Evolutionary conservation across 352 stramenopile species (phyloP), one percentile per base, ranked within the genome.

Genomic region (Phytopythium delawarense): DNA sequence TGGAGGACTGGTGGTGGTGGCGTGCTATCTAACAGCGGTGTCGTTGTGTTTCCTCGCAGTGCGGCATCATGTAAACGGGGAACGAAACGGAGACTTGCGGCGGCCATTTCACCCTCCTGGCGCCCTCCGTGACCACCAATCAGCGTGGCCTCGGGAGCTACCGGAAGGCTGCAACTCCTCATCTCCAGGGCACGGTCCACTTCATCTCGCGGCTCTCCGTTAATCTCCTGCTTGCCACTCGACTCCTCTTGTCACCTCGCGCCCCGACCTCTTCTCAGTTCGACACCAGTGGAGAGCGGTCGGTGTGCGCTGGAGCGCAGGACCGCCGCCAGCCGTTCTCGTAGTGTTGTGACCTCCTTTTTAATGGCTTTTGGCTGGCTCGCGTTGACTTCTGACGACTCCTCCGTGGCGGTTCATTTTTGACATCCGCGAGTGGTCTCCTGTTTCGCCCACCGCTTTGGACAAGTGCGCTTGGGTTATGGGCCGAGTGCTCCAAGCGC

Each of bases 11-110:
- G 7, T 20, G 45, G 18, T 51, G 16, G 20, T 32, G 23, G 32
- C 20, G 13, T 37, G 30, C 40, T 9, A 37, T 40, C 6, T 60
- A 35, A 35, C 32, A 37, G 6, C 59, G 12, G 11, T 64, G 21
- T 34, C 46, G 15, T 13, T 72, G 52, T 28, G 45, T 20, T 30
- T 2, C n/a, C 32, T 4, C 51, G 16, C 53, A 78, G 67, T 78
- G 70, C 52, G 70, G 70, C 23, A 75, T 78, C 65, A 78, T 78
- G 70, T 78, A 75, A 75, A 56, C 40, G 48, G 16, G 32, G n/a
- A 46, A 34, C 20, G 9, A 46, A 32, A 44, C 52, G 42, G 18
- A 48, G 42, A 8, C 4, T 9, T 6, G 42, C 42, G 42, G 42
- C 42, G 18, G 42, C 42, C 7, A 11, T 25, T 13, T 16, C 6